A percentile compares a stretch with the other conserved stretches of the same genome.
Conservation (phyloP, 2,329 filamentous ascomycete genomes). For the Emmonsia crescens region DNA sequence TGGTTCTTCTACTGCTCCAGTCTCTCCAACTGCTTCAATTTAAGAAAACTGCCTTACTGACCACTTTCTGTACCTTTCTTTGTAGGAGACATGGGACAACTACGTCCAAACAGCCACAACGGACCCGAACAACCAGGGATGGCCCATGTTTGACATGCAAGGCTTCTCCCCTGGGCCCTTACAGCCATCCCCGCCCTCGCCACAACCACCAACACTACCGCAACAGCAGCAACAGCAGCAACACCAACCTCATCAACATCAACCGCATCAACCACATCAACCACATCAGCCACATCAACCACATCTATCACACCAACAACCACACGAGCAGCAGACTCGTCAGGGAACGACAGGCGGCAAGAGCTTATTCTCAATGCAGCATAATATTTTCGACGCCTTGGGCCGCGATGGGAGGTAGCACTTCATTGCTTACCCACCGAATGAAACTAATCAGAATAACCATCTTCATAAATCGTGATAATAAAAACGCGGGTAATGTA, state of each 20-base stretch:
- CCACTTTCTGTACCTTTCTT: not conserved
- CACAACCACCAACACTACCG: not conserved
- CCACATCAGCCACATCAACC: not conserved
- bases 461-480: no score
- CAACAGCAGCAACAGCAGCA: slow-evolving; percentile 4
- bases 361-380: not conserved
- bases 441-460: no score
- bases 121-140: slow-evolving; percentile 21
- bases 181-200: not conserved
- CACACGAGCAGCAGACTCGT: not conserved
- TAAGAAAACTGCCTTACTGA: not conserved
- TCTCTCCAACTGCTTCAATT: not conserved
- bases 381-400: not conserved
- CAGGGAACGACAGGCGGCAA: not conserved
- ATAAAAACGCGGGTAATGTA: no score
- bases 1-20: not conserved
- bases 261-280: not conserved
- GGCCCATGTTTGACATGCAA: slow-evolving; percentile 2
- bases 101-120: slow-evolving; percentile 52
- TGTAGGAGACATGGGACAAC: slow-evolving; percentile 56
- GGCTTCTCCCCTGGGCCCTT: not conserved
- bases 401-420: not conserved
- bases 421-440: not conserved
- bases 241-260: not conserved
- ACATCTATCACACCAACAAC: not conserved